Evolutionary conservation across 2,329 filamentous ascomycete genomes (phyloP), one percentile per base, ranked within the genome.

Genomic region (Trichophyton rubrum): DNA sequence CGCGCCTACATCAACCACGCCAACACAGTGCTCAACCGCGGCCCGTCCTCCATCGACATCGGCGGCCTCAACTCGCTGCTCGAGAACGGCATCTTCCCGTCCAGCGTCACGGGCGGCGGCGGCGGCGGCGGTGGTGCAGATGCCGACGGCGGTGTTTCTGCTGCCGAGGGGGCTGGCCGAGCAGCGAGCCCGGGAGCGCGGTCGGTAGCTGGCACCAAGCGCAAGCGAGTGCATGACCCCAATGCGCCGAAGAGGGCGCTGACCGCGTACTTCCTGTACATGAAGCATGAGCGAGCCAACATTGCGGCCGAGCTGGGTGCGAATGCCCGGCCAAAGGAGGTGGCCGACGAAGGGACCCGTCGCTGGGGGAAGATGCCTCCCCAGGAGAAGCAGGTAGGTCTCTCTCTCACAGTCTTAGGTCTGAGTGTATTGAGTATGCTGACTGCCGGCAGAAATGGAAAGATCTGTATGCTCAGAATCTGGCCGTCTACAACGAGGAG

Each of bases 211-310:
- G 81, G 78, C 8, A 82, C 85, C 69, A 88, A 90, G 82, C 86
- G 88, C 74, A 92, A 93, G 82, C 91, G 91, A 80, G 84, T 86
- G 63, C 85, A 85, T 47, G 92, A 97, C 73, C 91, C 91, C 67
- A 95, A 96, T 73, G 91, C 91, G 5, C 92, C 92, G 62, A 97
- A 96, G 83, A 85, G 91, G 58, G 91, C 92, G 7, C 75, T 96
- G 70, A 97, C 92, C 4, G 90, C 92, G 1, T 96, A 95, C 79
- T 96, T 97, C 79, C 79, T 96, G 63, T 97, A 90, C 79, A 90
- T 95, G 80, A 88, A 95, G 73, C 86, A 88, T 65, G 90, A 90
- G 65, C 88, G 93, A 57, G 82, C 85, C 58, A 86, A 89, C 71
- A 93, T 97, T 67, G 86, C 88, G 61, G 80, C 79, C 38, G 90